Evolutionary conservation across 164 flowering plant species (phyloP).

Genomic region (Sedum album): DNA sequence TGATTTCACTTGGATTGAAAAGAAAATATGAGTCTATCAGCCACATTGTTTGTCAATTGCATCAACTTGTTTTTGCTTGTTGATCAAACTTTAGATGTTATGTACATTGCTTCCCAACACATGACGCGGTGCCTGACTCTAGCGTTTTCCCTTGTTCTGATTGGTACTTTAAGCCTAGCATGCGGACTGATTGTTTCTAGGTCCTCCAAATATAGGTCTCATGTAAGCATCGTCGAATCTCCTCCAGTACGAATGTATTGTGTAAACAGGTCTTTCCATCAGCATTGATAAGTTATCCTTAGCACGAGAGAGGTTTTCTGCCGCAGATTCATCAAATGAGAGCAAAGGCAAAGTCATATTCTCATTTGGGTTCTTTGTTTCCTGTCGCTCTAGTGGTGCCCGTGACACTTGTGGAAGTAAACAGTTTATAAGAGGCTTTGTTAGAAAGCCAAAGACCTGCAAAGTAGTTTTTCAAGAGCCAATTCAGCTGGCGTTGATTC

Average conservation of each 20-base stretch:
- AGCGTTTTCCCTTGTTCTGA: too few relatives aligned
- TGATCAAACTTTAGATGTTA: too few relatives aligned
- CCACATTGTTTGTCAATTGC: too few relatives aligned
- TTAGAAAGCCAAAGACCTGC: constrained; percentile 74
- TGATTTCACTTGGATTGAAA: too few relatives aligned
- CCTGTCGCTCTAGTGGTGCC: constrained; percentile 11
- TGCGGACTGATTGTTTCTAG: constrained; percentile 13
- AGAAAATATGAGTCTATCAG: too few relatives aligned
- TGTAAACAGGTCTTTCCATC: constrained; percentile 65
- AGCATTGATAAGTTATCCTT: constrained; percentile 63
- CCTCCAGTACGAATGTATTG: constrained; percentile 78
- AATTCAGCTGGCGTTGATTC: background rate
- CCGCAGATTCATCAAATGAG: constrained; percentile 52
- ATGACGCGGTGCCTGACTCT: too few relatives aligned
- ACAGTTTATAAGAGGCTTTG: constrained; percentile 53
- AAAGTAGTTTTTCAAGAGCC: background rate
- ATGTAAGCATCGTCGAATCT: constrained; percentile 67
- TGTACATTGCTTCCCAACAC: too few relatives aligned
- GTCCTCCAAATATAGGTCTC: constrained; percentile 88
- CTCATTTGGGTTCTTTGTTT: constrained; percentile 30
- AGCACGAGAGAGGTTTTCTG: constrained; percentile 45
- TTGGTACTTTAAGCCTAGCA: background rate
- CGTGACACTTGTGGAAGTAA: constrained; percentile 35
- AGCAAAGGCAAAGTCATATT: constrained; percentile 51
- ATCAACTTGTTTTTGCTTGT: too few relatives aligned